phyloP scores from a whole-genome alignment of 1,284 basidiomycete genomes.

The Trametes versicolor region DNA sequence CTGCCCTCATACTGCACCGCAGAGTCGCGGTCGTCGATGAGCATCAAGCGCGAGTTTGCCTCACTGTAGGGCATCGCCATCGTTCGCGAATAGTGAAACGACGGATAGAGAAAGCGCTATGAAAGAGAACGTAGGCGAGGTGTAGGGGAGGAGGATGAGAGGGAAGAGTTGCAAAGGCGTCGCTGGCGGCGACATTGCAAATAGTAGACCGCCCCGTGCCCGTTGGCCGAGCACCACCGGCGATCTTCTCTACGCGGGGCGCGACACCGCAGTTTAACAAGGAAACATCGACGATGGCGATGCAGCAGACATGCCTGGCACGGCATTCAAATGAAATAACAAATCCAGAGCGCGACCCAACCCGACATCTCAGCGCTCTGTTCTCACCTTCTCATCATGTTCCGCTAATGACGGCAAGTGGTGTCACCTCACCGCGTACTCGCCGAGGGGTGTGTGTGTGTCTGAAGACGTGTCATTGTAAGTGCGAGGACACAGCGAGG shows the following conservation, averaged over 20 bases:
- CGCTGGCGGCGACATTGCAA: background rate
- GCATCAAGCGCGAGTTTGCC: constrained; percentile 16
- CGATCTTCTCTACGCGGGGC: too few species aligned
- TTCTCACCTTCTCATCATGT: background rate
- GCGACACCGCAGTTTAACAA: too few species aligned
- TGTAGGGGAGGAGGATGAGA: background rate
- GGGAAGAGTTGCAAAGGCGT: background rate
- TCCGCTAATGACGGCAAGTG: background rate
- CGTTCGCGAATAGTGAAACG: too few species aligned
- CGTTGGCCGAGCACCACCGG: background rate
- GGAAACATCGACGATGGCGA: too few species aligned
- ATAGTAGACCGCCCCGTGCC: background rate
- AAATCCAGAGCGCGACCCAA: too few species aligned
- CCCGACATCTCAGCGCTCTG: background rate
- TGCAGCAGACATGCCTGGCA: too few species aligned
- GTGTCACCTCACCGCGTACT: background rate
- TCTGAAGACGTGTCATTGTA: constrained; percentile 29
- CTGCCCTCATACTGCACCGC: constrained; percentile 12
- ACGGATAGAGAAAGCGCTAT: background rate
- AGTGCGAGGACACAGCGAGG: constrained; percentile 20
- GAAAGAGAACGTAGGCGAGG: background rate
- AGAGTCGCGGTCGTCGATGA: constrained; percentile 20
- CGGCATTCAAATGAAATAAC: too few species aligned
- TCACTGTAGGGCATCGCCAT: constrained; percentile 6
- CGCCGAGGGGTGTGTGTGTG: background rate